Evolutionary conservation across 164 flowering plant genomes (phyloP).

Genomic region (Vitis cinerea): DNA sequence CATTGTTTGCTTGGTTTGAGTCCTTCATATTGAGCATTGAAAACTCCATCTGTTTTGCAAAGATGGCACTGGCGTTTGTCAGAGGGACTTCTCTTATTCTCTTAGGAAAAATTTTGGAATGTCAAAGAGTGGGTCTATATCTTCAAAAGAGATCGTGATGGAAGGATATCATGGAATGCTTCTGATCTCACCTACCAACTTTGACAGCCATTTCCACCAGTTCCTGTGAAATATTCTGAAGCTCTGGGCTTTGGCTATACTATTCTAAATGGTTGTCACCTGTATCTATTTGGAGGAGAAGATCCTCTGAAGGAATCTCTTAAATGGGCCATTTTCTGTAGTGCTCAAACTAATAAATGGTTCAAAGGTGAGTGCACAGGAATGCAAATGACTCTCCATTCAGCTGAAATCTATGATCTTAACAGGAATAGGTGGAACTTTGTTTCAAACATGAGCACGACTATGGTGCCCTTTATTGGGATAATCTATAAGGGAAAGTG

Average conservation of each 20-base stretch:
- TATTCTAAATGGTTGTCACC: conserved; percentile 84
- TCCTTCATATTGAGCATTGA: too few species aligned
- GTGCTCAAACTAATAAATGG: conserved; percentile 92
- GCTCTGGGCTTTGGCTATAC: conserved; percentile 95
- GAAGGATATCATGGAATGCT: conserved; percentile 91
- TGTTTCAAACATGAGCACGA: conserved; percentile 86
- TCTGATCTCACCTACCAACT: conserved; percentile 83
- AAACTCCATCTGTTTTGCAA: too few species aligned
- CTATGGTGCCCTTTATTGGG: conserved; percentile 94
- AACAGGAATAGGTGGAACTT: conserved; percentile 80
- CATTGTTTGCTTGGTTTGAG: too few species aligned
- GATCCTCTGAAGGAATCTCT: conserved; percentile 87
- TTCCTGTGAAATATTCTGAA: conserved; percentile 82
- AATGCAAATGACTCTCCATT: conserved; percentile 73
- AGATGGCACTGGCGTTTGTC: conserved; percentile 81
- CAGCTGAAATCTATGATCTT: conserved; percentile 94
- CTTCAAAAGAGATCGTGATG: conserved; percentile 89
- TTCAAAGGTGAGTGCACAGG: conserved; percentile 95
- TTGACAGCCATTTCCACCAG: conserved; percentile 96
- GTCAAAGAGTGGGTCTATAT: conserved; percentile 97
- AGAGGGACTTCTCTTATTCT: conserved; percentile 84
- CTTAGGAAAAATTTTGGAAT: conserved; percentile 72
- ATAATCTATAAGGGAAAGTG: conserved; percentile 81
- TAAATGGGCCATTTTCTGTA: conserved; percentile 84
- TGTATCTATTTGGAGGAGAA: conserved; percentile 90